Conservation (phyloP, 2,329 filamentous ascomycete species). For the Graphium sp. region DNA sequence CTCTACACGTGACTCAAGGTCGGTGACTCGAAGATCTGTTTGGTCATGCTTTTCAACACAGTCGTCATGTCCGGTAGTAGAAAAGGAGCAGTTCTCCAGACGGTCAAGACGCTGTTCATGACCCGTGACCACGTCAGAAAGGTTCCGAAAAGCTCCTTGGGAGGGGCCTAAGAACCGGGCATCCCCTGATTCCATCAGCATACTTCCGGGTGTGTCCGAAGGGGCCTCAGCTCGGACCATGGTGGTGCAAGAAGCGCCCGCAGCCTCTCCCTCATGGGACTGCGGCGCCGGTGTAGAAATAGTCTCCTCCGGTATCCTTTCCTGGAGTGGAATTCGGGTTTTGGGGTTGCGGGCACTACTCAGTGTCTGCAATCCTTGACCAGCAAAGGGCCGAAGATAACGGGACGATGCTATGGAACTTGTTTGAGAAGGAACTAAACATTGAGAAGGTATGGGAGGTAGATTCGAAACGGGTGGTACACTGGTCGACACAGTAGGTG, state of each 20-base stretch:
- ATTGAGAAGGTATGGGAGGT: conserved; percentile 32
- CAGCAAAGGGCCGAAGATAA: conserved; percentile 37
- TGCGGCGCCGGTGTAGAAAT: neutral
- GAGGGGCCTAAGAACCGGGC: conserved; percentile 10
- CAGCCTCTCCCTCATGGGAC: conserved; percentile 1
- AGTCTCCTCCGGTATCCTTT: conserved; percentile 10
- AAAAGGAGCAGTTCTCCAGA: conserved; percentile 56
- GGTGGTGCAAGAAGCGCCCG: too few species aligned
- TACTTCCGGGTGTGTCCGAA: too few species aligned
- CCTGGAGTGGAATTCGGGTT: conserved; percentile 13
- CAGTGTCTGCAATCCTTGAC: conserved; percentile 37
- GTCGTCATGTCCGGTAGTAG: conserved; percentile 48
- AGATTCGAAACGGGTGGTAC: conserved; percentile 15
- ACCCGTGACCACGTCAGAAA: conserved; percentile 35
- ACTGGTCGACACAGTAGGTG: conserved; percentile 2
- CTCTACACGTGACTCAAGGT: conserved; percentile 48
- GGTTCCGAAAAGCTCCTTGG: conserved; percentile 21
- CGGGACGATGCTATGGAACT: conserved; percentile 31
- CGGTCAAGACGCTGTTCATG: conserved; percentile 50
- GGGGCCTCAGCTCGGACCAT: too few species aligned
- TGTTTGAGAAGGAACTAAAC: conserved; percentile 30
- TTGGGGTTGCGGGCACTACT: conserved; percentile 18
- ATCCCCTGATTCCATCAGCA: conserved; percentile 7
- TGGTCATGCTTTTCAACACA: conserved; percentile 51
- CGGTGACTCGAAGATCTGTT: conserved; percentile 48